Evolutionary conservation across 1,284 basidiomycete species (phyloP), one percentile per base, ranked within the genome.

Genomic region (Ganoderma resinaceum): DNA sequence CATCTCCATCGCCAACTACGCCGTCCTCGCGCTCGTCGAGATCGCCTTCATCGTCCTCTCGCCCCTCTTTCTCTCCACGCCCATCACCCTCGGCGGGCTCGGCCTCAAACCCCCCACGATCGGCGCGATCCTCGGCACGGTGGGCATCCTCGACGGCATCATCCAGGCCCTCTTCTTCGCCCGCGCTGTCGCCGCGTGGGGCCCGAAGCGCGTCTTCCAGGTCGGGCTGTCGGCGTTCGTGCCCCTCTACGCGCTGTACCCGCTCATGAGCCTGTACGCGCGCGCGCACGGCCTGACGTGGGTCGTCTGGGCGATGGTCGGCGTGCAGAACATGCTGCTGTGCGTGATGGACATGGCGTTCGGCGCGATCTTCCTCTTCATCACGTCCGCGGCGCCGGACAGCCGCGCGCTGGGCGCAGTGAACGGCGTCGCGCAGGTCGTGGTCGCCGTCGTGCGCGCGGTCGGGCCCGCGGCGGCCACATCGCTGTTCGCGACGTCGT

Each of bases 391-490:
- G 14, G 83, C 88, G 0, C 89, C 90, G 7, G 89, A 89, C 67
- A 83, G 82, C 57, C 84, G 86, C 2, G 87, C 87, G 8, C 83
- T 96, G 18, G 95, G 95, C 26, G 89, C 91, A 20, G 93, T 92
- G 31, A 95, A 95, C 75, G 94, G 93, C 3, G 46, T 81, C 31
- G 79, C 77, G 20, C 80, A 82, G 67, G 70, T 82, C 46, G 68
- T 78, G 37, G 80, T 78, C n/a, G 77, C 86, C 11, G 79, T 85
- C 62, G 76, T 83, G 43, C 87, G 95, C 40, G 87, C 92, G 31
- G 83, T 95, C 67, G 94, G 94, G 1, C 94, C 95, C 11, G 89
- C 89, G 0, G 78, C 83, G 11, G 82, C 89, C 0, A 90, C 88
- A 57, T 91, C 91, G 57, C 82, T 92, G 66, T 93, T 91, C 78